Evolutionary conservation across 345 rosid genomes (phyloP), one percentile per base, ranked within the genome.

Genomic region (Syzygium oleosum): DNA sequence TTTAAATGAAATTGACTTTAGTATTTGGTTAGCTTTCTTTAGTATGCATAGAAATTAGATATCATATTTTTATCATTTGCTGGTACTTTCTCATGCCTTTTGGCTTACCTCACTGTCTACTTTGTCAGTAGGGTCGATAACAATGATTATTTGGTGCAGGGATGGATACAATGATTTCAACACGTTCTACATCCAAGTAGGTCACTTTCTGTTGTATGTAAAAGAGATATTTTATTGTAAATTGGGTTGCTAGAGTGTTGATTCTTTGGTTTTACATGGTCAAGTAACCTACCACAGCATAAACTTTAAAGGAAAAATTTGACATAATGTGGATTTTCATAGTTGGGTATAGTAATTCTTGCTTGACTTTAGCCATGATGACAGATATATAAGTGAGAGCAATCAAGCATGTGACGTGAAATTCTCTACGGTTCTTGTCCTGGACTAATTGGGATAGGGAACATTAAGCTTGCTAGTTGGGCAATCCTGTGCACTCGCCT

Each of bases 151-250:
- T 94, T 91, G 93, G 88, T 95, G 94, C 95, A 98, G 99, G 93
- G 99, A 98, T 92, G 99, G 99, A 61, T 98, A 96, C 90, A 98
- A 98, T 54, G 99, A 98, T 92, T 96, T 98, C 96, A 98, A 98
- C 91, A 98, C 98, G 41, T 98, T 98, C 92, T 98, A 98, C 92
- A 90, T 98, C 95, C 99, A 98, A 93, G 98, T 92, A 85, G 68
- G 84, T 53, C 77, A 10, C 49, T 63, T 38, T 80, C 84, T 59
- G 56, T 78, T 84, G 73, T 51, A 86, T 53, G 38, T 29, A 43
- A 63, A 85, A 46, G 85, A 31, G 85, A 22, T 52, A 53, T 65
- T 78, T 27, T 4, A 31, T 85, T 85, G 46, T 34, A 17, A 34
- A 73, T 73, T 73, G 49, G 38, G 80, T 73, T 38, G 80, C 80